phyloP scores from a whole-genome alignment of 2,329 filamentous ascomycete genomes.

The Alternaria tenuissima region DNA sequence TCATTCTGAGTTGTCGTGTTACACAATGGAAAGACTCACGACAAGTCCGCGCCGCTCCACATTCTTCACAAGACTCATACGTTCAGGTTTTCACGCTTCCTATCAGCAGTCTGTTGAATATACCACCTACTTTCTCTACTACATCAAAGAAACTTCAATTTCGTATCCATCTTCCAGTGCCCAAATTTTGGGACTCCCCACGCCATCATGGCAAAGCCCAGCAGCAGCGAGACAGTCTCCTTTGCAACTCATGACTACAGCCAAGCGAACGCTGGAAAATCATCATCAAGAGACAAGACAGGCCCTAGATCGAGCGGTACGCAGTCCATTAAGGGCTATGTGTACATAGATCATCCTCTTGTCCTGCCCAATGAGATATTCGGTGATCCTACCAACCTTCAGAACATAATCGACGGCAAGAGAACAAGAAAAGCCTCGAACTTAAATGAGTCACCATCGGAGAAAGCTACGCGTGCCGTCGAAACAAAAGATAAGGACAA shows the following conservation, averaged over 20 bases:
- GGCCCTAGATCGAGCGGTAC: background rate
- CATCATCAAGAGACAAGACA: background rate
- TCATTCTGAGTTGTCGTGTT: background rate
- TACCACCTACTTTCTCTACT: background rate
- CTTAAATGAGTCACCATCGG: background rate
- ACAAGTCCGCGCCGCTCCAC: background rate
- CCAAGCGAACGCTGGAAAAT: background rate
- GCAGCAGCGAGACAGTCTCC: background rate
- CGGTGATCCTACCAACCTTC: background rate
- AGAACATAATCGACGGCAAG: conserved; percentile 1
- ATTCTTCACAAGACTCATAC: conserved; percentile 5
- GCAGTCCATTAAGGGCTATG: background rate
- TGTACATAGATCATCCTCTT: background rate
- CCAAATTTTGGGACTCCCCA: background rate
- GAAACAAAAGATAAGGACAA: background rate
- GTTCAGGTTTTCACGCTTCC: background rate
- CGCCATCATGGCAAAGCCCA: conserved; percentile 1
- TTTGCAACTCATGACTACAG: background rate
- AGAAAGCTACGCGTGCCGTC: background rate
- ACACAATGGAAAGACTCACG: background rate
- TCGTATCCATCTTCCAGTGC: background rate
- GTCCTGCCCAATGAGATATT: background rate
- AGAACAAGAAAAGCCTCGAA: background rate
- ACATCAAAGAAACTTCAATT: background rate
- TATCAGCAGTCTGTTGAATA: background rate